Base-by-base conservation (phyloP, 2,329 filamentous ascomycete species). In the Calonectria multiphialidica region DNA sequence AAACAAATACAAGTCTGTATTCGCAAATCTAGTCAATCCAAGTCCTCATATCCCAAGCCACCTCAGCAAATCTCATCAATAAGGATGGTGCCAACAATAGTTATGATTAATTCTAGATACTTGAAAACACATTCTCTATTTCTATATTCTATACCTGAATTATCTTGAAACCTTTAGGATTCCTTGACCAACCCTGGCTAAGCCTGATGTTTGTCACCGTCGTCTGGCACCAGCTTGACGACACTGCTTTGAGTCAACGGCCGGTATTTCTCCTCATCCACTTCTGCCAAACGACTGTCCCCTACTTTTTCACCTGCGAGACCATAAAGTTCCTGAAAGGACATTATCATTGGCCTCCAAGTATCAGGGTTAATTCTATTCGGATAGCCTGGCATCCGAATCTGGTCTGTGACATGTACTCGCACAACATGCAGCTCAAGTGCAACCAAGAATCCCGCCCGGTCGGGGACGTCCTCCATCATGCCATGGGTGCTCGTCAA, bases 321-420 rank as follows among this genome's bases (percentile, higher is more conserved):
- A 0, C 84, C 86, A 72, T 87, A 86, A 9, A 86, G 76, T 67
- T 87, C 80, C 74, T 85, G 84, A 70, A 87, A 87, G 57, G 75
- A 81, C 84, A 86, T 86, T 50, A 87, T 84, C 77, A 87, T 77
- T 2, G 86, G 85, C 64, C 79, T 78, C 85, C 85, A 87, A 55
- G 78, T 80, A 70, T 87, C 83, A 2, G 85, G 80, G 71, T 87
- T 84, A 63, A 87, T 78, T 5, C 84, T 78, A 70, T 87, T 86
- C 28, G 74, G 66, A 70, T 82, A 66, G 8, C 84, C 85, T 5
- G 74, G 75, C 81, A 85, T 78, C 16, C 81, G 76, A 49, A 87
- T 66, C 1, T 78, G 69, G 9, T 82, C 72, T 21, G 79, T 59
- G 35, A 86, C 77, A 71, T 85, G 81, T 1, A 80, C 79, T 33